phyloP scores from a whole-genome alignment of 2,329 filamentous ascomycete genomes.

The Calonectria pseudoturangicola region DNA sequence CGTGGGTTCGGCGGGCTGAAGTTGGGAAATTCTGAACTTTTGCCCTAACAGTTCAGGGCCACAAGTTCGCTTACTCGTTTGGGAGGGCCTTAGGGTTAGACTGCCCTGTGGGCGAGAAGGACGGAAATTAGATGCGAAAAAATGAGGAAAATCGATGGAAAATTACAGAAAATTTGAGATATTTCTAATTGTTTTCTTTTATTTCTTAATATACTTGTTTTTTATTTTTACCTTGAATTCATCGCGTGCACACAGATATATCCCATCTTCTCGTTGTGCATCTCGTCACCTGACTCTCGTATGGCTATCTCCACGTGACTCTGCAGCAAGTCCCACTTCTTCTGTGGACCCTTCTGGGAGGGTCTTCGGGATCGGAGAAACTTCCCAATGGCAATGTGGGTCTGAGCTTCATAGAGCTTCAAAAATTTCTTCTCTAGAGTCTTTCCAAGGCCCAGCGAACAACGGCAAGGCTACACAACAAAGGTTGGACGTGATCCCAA shows the following conservation, averaged over 20 bases:
- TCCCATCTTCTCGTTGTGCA: slow-evolving; percentile 33
- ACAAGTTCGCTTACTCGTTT: slow-evolving; percentile 68
- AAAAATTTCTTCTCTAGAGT: slow-evolving; percentile 61
- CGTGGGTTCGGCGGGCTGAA: slow-evolving; percentile 68
- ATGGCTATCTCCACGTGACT: slow-evolving; percentile 49
- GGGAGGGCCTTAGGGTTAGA: slow-evolving; percentile 62
- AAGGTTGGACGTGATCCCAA: slow-evolving; percentile 57
- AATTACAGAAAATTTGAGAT: slow-evolving; percentile 24
- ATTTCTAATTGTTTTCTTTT: rapidly evolving
- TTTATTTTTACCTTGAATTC: slow-evolving; percentile 2
- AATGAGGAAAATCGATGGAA: slow-evolving; percentile 39
- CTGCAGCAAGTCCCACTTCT: slow-evolving; percentile 6
- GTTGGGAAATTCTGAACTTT: slow-evolving; percentile 69
- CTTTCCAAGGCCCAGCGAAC: slow-evolving; percentile 52
- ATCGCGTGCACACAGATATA: slow-evolving; percentile 18
- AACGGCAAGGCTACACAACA: slow-evolving; percentile 56
- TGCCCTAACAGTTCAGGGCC: slow-evolving; percentile 61
- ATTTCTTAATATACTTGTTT: background rate
- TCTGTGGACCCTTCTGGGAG: slow-evolving; percentile 39
- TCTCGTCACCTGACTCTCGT: slow-evolving; percentile 50
- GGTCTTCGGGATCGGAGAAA: slow-evolving; percentile 53
- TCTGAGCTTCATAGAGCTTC: slow-evolving; percentile 58
- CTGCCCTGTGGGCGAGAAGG: slow-evolving; percentile 59
- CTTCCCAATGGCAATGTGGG: slow-evolving; percentile 48
- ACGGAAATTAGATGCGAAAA: slow-evolving; percentile 32